phyloP scores from a whole-genome alignment of 768 basidiomycete species.

The Strobilomyces dryophilus region DNA sequence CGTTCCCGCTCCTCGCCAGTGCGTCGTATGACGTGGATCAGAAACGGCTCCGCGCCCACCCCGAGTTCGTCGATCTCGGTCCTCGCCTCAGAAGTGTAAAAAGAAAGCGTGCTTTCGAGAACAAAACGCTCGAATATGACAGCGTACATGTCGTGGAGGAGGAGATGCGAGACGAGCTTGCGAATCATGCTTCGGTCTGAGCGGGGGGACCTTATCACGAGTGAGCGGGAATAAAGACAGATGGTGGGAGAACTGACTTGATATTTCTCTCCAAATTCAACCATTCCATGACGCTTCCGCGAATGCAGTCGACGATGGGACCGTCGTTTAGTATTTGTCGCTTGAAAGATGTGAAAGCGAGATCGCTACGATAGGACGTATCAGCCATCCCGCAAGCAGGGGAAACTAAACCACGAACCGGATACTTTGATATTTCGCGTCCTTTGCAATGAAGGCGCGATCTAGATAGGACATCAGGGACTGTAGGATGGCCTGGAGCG shows the following conservation, averaged over 20 bases:
- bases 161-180: constrained; percentile 53
- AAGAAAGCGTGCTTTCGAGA: constrained; percentile 45
- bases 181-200: constrained; percentile 39
- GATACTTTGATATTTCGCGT: constrained; percentile 37
- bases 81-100: constrained; percentile 52
- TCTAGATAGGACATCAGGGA: constrained; percentile 72
- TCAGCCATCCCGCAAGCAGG: neutral
- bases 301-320: constrained; percentile 40
- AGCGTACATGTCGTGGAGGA: constrained; percentile 52
- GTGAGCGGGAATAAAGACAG: constrained; percentile 4
- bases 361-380: constrained; percentile 34
- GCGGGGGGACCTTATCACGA: constrained; percentile 34
- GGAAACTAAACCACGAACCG: constrained; percentile 34
- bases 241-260: constrained; percentile 21
- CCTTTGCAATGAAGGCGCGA: constrained; percentile 51
- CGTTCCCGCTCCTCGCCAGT: constrained; percentile 58
- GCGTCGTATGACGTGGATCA: constrained; percentile 42
- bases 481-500: constrained; percentile 47
- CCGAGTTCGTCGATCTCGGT: constrained; percentile 30
- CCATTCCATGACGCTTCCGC: constrained; percentile 47
- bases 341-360: constrained; percentile 55
- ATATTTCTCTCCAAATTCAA: constrained; percentile 49
- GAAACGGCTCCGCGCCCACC: constrained; percentile 46
- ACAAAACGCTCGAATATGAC: constrained; percentile 54
- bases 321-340: constrained; percentile 48